These are phyloP conservation scores for Avicennia marina DNA, from an alignment of 257 asterid genomes.

Conservation along the genomic window DNA sequence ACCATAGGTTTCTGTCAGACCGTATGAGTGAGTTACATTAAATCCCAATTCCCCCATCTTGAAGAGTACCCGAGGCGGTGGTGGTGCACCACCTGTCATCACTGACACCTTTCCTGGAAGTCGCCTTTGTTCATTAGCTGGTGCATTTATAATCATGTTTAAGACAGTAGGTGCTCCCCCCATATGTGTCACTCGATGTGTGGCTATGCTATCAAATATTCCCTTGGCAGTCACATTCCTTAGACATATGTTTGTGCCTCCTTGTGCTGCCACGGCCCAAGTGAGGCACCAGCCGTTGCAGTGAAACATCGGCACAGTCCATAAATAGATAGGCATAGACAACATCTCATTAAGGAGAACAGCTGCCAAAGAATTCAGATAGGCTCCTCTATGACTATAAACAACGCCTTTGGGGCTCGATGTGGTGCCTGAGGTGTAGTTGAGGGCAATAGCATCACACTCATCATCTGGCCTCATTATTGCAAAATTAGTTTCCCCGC, in stretches of 20 bases:
- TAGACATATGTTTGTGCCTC: slow-evolving; percentile 60
- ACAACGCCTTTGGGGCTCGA: slow-evolving; percentile 75
- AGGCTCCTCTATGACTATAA: slow-evolving; percentile 70
- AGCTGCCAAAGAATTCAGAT: slow-evolving; percentile 46
- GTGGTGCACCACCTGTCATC: slow-evolving; percentile 53
- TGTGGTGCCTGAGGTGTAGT: slow-evolving; percentile 79
- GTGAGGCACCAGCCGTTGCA: slow-evolving; percentile 82
- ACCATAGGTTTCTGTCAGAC: slow-evolving; percentile 75
- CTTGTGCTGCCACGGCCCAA: slow-evolving; percentile 76
- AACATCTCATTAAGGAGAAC: slow-evolving; percentile 37
- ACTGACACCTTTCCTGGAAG: slow-evolving; percentile 37
- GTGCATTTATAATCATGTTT: slow-evolving; percentile 37
- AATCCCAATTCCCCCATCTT: slow-evolving; percentile 49
- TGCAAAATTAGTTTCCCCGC: slow-evolving; percentile 37
- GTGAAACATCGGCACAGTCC: slow-evolving; percentile 80
- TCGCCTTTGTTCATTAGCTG: slow-evolving; percentile 4
- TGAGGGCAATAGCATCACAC: slow-evolving; percentile 58
- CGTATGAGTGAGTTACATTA: slow-evolving; percentile 36
- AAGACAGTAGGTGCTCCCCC: slow-evolving; percentile 56
- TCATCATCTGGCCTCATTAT: slow-evolving; percentile 52
- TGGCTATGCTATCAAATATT: slow-evolving; percentile 31
- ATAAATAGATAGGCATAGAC: slow-evolving; percentile 43
- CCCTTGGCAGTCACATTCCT: slow-evolving; percentile 34
- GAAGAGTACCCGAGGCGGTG: slow-evolving; percentile 29
- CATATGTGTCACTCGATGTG: slow-evolving; percentile 52